These are phyloP conservation scores for Cylindrotheca fusiformis DNA, from an alignment of 108 stramenopile genomes.

Conservation along the genomic window DNA sequence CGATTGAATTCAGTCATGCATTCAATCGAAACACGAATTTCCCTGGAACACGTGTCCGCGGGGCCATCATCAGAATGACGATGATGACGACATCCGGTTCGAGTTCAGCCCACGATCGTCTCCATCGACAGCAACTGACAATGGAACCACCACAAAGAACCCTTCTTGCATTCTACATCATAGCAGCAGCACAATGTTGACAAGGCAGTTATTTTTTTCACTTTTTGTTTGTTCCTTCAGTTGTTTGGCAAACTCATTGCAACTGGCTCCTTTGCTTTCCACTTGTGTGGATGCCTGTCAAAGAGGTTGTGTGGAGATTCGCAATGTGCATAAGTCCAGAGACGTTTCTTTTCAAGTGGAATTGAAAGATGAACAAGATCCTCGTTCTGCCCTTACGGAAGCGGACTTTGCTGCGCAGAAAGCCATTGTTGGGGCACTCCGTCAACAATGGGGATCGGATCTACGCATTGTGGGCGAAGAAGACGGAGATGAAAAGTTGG, in stretches of 20 bases:
- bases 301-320: conserved; percentile 26
- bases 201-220: too few relatives aligned
- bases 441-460: conserved; percentile 15
- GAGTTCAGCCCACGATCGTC: too few relatives aligned
- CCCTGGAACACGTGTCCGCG: too few relatives aligned
- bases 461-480: conserved; percentile 36
- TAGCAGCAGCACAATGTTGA: neutral
- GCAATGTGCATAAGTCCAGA: conserved; percentile 19
- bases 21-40: too few relatives aligned
- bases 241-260: neutral
- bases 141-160: too few relatives aligned
- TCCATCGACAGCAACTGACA: too few relatives aligned
- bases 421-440: conserved; percentile 24
- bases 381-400: conserved; percentile 40
- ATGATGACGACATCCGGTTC: too few relatives aligned
- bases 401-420: conserved; percentile 43
- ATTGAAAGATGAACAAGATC: conserved; percentile 39
- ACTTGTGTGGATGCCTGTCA: conserved; percentile 35
- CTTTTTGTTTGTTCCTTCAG: too few relatives aligned
- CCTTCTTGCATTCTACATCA: neutral
- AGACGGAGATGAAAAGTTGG: conserved; percentile 23
- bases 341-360: neutral
- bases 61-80: too few relatives aligned
- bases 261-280: conserved; percentile 12
- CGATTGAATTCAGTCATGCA: too few relatives aligned